Base-by-base conservation (phyloP, 2,329 filamentous ascomycete genomes). In the Monosporascus ibericus region DNA sequence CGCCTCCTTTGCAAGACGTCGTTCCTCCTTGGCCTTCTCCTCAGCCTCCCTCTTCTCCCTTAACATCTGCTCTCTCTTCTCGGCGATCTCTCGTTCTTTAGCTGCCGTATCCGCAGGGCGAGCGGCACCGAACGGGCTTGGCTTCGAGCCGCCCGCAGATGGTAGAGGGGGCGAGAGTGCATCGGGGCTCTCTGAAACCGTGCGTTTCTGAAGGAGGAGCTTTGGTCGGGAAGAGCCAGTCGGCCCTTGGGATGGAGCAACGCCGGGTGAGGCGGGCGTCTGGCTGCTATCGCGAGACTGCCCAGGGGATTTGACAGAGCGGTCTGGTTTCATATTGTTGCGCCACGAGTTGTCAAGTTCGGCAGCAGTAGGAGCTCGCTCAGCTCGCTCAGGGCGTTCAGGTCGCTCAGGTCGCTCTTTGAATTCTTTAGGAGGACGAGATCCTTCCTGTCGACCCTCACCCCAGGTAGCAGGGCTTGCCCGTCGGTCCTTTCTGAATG, bases 341-440 rank as follows among this genome's bases (percentile, higher is more conserved):
- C 94, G 87, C 94, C 94, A 99, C 72, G 95, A 86, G 73, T 85
- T 95, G 69, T 97, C 94, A 66, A 89, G 83, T 55, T 99, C 94
- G 48, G 94, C 88, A 40, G 94, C 94, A 52, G 89, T 97, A 22
- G 88, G 88, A 48, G 79, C 79, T 61, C 89, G 82, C 67, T 90
- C 87, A 17, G 76, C 69, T 52, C 74, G 72, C 49, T 79, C 79
- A 17, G 51, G 51, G 58, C 74, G 72, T 48, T 79, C 79, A 17
- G 51, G 51, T 57, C 84, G 76, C 56, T 86, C 83, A 27, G 72
- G 66, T 56, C 85, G 82, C 56, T 90, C 86, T 55, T 81, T 78
- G 68, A 88, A 89, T 63, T 92, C 88, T 64, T 87, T 84, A 40
- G 90, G 89, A 56, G 89, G 88, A 57, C 89, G 82, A 24, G 90